Base-by-base conservation (phyloP, 176 grass and related monocot species). In the Rhynchospora breviuscula region DNA sequence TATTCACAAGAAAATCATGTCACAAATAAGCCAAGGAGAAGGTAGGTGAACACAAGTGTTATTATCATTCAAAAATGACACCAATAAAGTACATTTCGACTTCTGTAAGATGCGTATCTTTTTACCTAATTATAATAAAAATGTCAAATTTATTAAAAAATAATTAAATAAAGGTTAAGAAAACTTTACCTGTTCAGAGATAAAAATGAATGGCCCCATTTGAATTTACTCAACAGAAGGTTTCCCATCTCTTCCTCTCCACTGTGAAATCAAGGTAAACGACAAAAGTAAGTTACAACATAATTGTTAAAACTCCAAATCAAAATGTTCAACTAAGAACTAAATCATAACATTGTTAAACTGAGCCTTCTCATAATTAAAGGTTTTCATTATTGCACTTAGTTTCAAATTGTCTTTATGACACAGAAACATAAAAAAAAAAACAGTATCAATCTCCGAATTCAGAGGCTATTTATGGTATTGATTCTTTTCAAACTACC, bases 161-260 rank as follows among this genome's bases (percentile, higher is more conserved):
- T 40, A 40, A 40, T 40, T 1, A 40, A 40, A 40, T 40, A 53
- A 84, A 29, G n/a, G 18, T 79, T 59, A 43, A 63, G 11, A 86
- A 56, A 5, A 12, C 88, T 81, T 86, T 64, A 94, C 95, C 88
- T 97, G 92, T 97, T 94, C 64, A 97, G 79, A 63, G 95, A 97
- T 79, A 94, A 94, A 85, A 97, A 97, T 23, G 95, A 85, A 25
- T 97, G 95, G 31, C 95, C 95, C 95, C 95, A 97, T 78, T 97
- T 97, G 82, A 97, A 97, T 91, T 97, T 97, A 7, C 81, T 87
- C 70, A 97, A 90, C 35, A 97, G 71, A 51, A 87, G 86, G 69
- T 94, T 67, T 59, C 85, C 95, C 6, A 85, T 91, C 46, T 97
- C 95, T 84, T 92, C 62, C 63, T 94, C 92, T 25, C 95, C 92